Conservation (phyloP, 208 protist genomes). For the Crithidia fasciculata region DNA sequence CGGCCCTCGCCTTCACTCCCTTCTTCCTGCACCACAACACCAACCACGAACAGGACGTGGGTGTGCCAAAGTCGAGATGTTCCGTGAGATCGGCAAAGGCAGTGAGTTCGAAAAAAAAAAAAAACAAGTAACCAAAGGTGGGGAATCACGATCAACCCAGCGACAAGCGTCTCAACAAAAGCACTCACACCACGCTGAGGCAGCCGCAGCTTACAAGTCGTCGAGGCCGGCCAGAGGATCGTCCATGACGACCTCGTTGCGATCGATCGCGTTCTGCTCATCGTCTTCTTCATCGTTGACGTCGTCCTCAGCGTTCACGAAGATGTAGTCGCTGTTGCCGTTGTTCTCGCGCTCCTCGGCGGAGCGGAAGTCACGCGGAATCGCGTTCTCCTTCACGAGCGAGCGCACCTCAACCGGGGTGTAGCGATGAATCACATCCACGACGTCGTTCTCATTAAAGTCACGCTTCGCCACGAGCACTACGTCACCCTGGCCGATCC, state of each 20-base stretch:
- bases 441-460: constrained; percentile 83
- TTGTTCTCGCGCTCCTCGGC: constrained; percentile 70
- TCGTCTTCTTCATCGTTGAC: constrained; percentile 59
- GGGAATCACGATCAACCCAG: no score
- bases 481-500: constrained; percentile 80
- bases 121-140: background rate
- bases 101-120: background rate
- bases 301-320: constrained; percentile 80
- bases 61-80: no score
- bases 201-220: constrained; percentile 52
- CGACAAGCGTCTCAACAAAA: no score
- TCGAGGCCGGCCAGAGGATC: constrained; percentile 74
- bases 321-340: constrained; percentile 69
- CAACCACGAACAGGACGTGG: no score
- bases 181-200: background rate
- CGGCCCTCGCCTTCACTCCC: no score
- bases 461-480: constrained; percentile 81
- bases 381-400: constrained; percentile 80
- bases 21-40: no score
- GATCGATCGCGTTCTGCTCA: constrained; percentile 60
- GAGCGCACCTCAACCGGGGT: constrained; percentile 69
- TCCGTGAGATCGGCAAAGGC: no score
- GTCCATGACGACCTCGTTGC: constrained; percentile 73
- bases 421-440: constrained; percentile 88
- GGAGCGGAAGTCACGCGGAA: constrained; percentile 85